A percentile compares a stretch with the other conserved stretches of the same genome.
Evolutionary conservation across 257 asterid genomes (phyloP).

Genomic region (Solanum rostratum): DNA sequence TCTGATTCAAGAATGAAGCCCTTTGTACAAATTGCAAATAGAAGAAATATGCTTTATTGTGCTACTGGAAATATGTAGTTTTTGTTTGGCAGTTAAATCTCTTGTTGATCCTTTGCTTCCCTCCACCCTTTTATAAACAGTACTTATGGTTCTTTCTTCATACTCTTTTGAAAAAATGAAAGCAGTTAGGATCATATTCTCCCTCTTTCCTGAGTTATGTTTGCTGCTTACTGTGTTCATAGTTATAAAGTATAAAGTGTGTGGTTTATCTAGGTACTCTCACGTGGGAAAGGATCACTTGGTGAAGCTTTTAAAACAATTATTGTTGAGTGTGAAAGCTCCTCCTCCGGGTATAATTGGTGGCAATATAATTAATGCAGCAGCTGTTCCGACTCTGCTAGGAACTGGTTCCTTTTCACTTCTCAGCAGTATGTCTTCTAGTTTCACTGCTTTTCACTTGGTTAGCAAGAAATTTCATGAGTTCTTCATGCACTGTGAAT

Average conservation of each 20-base stretch:
- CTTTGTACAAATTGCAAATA: not conserved
- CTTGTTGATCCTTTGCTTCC: not conserved
- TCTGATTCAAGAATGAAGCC: not conserved
- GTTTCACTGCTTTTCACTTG: constrained; percentile 6
- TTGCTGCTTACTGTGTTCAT: constrained; percentile 1
- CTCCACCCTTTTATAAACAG: not conserved
- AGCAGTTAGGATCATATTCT: not conserved
- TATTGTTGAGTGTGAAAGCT: constrained; percentile 47
- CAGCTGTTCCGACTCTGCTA: constrained; percentile 82
- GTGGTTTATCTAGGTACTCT: constrained; percentile 51
- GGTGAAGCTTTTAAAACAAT: constrained; percentile 84
- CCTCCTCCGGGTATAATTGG: constrained; percentile 39
- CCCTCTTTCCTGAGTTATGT: not conserved
- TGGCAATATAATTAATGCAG: constrained; percentile 51
- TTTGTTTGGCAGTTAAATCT: not conserved
- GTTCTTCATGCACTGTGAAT: not conserved
- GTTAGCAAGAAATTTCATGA: not conserved
- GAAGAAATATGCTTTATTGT: not conserved
- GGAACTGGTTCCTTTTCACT: constrained; percentile 90
- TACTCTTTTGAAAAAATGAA: not conserved
- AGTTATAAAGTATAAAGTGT: not conserved
- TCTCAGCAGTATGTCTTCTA: constrained; percentile 44
- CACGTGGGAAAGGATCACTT: constrained; percentile 83
- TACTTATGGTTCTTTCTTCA: not conserved
- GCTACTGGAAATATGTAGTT: not conserved